A percentile compares a stretch with the other conserved stretches of the same genome.
phyloP scores from a whole-genome alignment of 2,329 filamentous ascomycete species.

The Colletotrichum sansevieriae region DNA sequence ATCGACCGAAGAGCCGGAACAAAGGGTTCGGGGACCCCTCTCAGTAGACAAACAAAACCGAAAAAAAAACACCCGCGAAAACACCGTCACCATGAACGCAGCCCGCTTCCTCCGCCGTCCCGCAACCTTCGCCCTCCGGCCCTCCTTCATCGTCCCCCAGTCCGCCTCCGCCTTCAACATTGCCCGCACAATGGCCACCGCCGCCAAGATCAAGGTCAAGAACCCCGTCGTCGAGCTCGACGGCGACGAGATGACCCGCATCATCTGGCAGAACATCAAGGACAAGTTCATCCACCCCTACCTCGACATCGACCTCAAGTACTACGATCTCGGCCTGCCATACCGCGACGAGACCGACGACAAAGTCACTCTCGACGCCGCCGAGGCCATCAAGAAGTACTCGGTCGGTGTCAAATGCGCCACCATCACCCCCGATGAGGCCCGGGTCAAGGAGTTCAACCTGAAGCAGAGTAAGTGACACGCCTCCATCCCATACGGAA shows the following conservation, averaged over 20 bases:
- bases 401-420: slow-evolving; percentile 99
- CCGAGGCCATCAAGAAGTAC: slow-evolving; percentile 99
- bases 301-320: slow-evolving; percentile 97
- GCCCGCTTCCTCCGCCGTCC: slow-evolving; percentile 40
- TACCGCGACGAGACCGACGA: slow-evolving; percentile 98
- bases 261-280: slow-evolving; percentile 99
- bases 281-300: slow-evolving; percentile 98
- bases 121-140: slow-evolving; percentile 34
- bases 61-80: neutral
- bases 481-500: neutral
- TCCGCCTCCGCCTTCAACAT: slow-evolving; percentile 41
- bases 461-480: slow-evolving; percentile 88
- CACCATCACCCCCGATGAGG: slow-evolving; percentile 98
- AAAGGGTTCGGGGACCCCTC: slow-evolving; percentile 1
- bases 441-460: slow-evolving; percentile 96
- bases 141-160: slow-evolving; percentile 30
- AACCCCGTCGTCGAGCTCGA: slow-evolving; percentile 98
- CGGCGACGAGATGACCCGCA: slow-evolving; percentile 95
- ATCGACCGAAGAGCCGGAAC: slow-evolving; percentile 38
- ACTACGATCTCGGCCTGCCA: slow-evolving; percentile 93
- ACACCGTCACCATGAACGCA: slow-evolving; percentile 37
- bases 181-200: slow-evolving; percentile 65
- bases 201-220: slow-evolving; percentile 96
- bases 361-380: slow-evolving; percentile 93
- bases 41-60: neutral